phyloP scores from a whole-genome alignment of 148 eudicot genomes.

The Chenopodium quinoa region DNA sequence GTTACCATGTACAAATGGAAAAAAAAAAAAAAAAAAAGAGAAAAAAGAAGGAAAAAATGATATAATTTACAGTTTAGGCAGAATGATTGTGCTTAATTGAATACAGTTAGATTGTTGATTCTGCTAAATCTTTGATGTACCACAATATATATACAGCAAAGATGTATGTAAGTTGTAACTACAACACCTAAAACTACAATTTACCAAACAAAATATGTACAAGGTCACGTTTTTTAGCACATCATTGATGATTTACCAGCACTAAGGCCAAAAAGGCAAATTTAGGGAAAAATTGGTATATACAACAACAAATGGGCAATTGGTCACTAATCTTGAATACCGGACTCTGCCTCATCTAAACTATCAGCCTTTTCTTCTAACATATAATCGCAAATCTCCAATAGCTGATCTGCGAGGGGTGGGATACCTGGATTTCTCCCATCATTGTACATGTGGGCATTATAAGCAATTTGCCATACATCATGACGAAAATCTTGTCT shows the following conservation, averaged over 20 bases:
- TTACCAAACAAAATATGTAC: neutral
- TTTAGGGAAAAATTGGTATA: neutral
- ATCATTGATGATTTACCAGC: neutral
- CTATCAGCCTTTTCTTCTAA: constrained; percentile 39
- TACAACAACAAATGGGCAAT: neutral
- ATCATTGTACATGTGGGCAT: constrained; percentile 79
- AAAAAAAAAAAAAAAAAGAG: no score
- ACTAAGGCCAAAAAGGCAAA: neutral
- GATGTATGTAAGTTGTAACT: neutral
- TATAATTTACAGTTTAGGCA: neutral
- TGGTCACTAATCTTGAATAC: constrained; percentile 38
- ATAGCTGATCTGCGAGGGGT: constrained; percentile 85
- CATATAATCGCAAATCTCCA: constrained; percentile 76
- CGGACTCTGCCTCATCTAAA: constrained; percentile 72
- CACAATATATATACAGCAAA: neutral
- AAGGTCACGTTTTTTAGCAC: neutral
- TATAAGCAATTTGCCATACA: constrained; percentile 74
- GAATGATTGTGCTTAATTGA: neutral
- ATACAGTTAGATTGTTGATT: neutral
- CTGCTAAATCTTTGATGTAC: neutral
- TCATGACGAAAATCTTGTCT: constrained; percentile 77
- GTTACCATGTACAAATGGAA: no score
- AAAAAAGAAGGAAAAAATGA: no score
- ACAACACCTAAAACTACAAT: neutral
- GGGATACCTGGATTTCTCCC: constrained; percentile 89